A percentile compares a stretch with the other conserved stretches of the same genome.
These are phyloP conservation scores for Olyra latifolia DNA, from an alignment of 176 grass and related monocot genomes.

Conservation along the genomic window DNA sequence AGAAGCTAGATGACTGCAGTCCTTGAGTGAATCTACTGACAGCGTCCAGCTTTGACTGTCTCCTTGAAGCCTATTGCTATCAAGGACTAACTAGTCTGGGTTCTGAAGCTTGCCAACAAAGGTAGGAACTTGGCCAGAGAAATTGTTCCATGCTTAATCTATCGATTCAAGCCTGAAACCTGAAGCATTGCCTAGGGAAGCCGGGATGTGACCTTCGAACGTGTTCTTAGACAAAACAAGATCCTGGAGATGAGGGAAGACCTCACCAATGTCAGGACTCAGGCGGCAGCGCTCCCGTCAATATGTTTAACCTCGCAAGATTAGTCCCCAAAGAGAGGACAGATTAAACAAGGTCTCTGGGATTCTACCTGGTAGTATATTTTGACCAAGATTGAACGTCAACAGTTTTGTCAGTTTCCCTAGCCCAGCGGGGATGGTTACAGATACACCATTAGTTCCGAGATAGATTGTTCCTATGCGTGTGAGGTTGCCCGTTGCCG, in stretches of 20 bases:
- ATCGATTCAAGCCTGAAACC: neutral
- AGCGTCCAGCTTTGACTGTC: neutral
- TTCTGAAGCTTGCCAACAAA: conserved; percentile 17
- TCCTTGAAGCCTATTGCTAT: neutral
- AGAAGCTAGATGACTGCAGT: too few species aligned
- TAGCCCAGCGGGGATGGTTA: neutral
- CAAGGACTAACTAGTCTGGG: neutral
- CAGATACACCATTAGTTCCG: too few species aligned
- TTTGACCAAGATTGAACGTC: rapidly evolving
- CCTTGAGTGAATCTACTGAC: too few species aligned
- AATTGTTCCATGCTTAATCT: neutral
- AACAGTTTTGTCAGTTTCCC: neutral
- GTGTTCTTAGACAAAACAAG: neutral
- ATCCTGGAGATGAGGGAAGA: neutral
- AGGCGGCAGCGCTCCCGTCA: too few species aligned
- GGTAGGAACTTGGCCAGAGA: conserved; percentile 28
- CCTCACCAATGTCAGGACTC: conserved; percentile 11
- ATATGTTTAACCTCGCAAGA: too few species aligned
- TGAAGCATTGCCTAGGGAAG: conserved; percentile 26
- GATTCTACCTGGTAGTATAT: neutral
- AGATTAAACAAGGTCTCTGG: neutral
- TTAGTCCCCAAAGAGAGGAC: too few species aligned
- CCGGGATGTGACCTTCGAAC: conserved; percentile 27
- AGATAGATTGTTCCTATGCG: neutral
- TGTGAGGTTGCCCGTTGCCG: neutral